These are phyloP conservation scores for Syzygium malaccense DNA, from an alignment of 441 rosid genomes.

Conservation along the genomic window DNA sequence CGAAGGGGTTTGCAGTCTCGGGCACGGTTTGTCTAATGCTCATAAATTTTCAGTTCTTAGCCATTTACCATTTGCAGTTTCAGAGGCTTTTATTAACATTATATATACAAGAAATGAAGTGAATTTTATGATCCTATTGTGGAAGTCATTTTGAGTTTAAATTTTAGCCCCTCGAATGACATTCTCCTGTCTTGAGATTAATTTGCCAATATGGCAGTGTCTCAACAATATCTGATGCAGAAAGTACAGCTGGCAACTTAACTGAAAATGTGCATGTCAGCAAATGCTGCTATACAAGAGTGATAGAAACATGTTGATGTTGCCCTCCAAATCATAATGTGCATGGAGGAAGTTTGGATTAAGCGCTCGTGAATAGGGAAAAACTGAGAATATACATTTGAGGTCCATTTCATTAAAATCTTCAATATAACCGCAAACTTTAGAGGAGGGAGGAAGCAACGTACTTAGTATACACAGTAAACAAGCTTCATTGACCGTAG, in stretches of 20 bases:
- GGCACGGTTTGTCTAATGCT: constrained; percentile 59
- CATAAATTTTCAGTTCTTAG: background rate
- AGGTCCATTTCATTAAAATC: background rate
- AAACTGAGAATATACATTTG: background rate
- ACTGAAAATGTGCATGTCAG: background rate
- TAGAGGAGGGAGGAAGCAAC: background rate
- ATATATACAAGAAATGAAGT: background rate
- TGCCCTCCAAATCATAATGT: background rate
- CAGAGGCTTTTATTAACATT: background rate
- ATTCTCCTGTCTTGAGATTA: background rate
- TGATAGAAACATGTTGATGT: background rate
- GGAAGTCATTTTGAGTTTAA: background rate
- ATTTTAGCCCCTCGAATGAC: background rate
- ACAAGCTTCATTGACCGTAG: background rate
- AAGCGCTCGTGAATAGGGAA: background rate
- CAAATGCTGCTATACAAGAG: background rate
- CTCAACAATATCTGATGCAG: background rate
- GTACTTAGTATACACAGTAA: background rate
- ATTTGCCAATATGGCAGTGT: background rate
- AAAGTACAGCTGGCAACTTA: background rate
- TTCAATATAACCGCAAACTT: background rate
- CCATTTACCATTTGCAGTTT: background rate
- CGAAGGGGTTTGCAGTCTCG: constrained; percentile 81
- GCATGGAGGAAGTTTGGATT: background rate
- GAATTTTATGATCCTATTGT: background rate